Percentiles rank a stretch among this genome's conserved stretches.
Conservation (phyloP, 768 basidiomycete genomes). For the Lactarius sp. region DNA sequence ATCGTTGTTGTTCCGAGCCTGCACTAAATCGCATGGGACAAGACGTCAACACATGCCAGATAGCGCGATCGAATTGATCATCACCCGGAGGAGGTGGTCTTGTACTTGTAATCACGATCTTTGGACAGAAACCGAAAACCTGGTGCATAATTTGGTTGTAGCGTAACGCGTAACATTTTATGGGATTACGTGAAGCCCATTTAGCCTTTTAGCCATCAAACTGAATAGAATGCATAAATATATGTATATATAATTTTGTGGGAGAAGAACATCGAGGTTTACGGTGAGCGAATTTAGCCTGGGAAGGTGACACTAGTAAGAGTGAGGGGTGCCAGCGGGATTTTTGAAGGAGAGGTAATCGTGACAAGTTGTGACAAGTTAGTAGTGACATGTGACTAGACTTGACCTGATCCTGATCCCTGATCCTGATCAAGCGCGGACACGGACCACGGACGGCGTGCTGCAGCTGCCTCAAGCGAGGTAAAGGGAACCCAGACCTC, state of each 20-base stretch:
- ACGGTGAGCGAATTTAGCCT: constrained; percentile 12
- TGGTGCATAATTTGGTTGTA: not conserved
- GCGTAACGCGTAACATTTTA: not conserved
- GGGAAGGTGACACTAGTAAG: no score
- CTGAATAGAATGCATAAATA: not conserved
- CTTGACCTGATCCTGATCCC: not conserved
- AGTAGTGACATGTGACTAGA: not conserved
- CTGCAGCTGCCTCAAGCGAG: constrained; percentile 4
- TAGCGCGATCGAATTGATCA: constrained; percentile 15
- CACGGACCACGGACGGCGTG: not conserved
- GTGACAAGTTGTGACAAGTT: not conserved
- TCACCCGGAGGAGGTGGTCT: not conserved
- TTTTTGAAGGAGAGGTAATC: not conserved
- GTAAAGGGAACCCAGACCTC: not conserved
- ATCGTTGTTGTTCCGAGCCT: not conserved
- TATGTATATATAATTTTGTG: not conserved
- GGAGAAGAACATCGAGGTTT: not conserved
- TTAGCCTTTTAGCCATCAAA: constrained; percentile 23
- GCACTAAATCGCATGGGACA: constrained; percentile 4
- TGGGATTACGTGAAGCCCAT: constrained; percentile 12
- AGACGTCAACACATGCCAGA: constrained; percentile 1
- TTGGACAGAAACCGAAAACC: not conserved
- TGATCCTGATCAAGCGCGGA: constrained; percentile 3
- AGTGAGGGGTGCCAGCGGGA: not conserved
- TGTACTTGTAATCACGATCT: constrained; percentile 1